Evolutionary conservation across 345 rosid species (phyloP), one percentile per base, ranked within the genome.

Genomic region (Mallotus nudiflorus): DNA sequence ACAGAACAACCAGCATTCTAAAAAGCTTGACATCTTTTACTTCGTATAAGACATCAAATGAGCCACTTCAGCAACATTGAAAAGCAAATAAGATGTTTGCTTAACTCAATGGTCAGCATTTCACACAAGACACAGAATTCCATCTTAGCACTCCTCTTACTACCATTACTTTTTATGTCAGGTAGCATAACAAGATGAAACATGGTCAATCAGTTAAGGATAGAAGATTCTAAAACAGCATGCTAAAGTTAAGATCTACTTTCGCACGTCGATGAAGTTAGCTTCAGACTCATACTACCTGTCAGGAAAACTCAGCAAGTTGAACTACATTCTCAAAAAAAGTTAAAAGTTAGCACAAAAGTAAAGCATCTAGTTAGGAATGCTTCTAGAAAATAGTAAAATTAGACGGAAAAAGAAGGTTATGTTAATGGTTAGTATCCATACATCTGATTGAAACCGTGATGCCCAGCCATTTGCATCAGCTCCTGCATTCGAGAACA

Each of bases 391-490:
- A 80, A 67, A 73, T 67, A 84, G 77, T 75, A 88, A 80, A 86
- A 86, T 84, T 84, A 88, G 90, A 91, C 71, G 77, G 75, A 79
- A 77, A 81, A 80, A 70, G 57, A 72, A 79, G 88, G 96, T 94
- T 90, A 89, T 89, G 99, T 95, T 90, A 95, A 90, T 83, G 85
- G 91, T 90, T 90, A 95, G 97, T 85, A 90, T 87, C 85, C 97
- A 77, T 95, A 92, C 99, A 89, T 95, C 99, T 85, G 99, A 90
- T 85, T 90, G 97, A 85, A 92, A 90, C 52, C 87, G 94, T 68
- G 99, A 84, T 65, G 96, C 81, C 97, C 97, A 89, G 85, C 92
- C 88, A 56, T 85, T 90, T 92, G 86, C 64, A 81, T 92, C 91
- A n/a, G 85, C 92, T 88, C 93, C 92, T 88, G 96, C 88, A 81